phyloP scores from a whole-genome alignment of 202 grass and related monocot species.

The Carex sylvatica region DNA sequence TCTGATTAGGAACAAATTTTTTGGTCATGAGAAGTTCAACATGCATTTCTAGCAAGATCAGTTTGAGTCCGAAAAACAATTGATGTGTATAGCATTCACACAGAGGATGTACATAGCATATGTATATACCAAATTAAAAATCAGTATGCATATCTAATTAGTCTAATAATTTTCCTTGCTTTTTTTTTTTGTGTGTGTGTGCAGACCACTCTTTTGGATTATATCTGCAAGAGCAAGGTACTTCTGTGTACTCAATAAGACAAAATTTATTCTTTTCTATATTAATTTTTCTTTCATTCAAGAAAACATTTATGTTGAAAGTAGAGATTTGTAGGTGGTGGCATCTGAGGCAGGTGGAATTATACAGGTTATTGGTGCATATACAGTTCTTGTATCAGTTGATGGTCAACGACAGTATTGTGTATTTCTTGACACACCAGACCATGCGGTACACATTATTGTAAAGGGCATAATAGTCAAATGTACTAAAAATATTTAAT shows the following conservation, averaged over 20 bases:
- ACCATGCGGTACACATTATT: too few relatives aligned
- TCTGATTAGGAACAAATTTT: neutral
- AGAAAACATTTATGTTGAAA: too few relatives aligned
- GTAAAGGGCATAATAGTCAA: too few relatives aligned
- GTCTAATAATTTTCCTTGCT: slow-evolving; percentile 12
- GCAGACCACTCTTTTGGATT: slow-evolving; percentile 92
- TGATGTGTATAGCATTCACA: neutral
- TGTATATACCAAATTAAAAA: neutral
- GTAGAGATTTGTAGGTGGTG: too few relatives aligned
- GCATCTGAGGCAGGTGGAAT: too few relatives aligned
- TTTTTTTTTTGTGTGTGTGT: slow-evolving; percentile 18
- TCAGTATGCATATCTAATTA: neutral
- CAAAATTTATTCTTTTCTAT: slow-evolving; percentile 17
- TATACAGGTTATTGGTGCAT: too few relatives aligned
- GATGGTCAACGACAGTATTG: too few relatives aligned
- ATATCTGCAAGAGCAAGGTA: slow-evolving; percentile 96
- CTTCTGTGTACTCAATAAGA: neutral
- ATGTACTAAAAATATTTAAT: too few relatives aligned
- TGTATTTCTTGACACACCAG: too few relatives aligned
- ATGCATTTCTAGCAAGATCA: neutral
- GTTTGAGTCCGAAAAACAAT: neutral
- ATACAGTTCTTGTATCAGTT: too few relatives aligned
- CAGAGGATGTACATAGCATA: neutral
- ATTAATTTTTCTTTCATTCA: slow-evolving; percentile 5
- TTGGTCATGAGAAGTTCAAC: neutral